These are phyloP conservation scores for Piper longum DNA, from an alignment of 164 flowering plant species.

Conservation along the genomic window DNA sequence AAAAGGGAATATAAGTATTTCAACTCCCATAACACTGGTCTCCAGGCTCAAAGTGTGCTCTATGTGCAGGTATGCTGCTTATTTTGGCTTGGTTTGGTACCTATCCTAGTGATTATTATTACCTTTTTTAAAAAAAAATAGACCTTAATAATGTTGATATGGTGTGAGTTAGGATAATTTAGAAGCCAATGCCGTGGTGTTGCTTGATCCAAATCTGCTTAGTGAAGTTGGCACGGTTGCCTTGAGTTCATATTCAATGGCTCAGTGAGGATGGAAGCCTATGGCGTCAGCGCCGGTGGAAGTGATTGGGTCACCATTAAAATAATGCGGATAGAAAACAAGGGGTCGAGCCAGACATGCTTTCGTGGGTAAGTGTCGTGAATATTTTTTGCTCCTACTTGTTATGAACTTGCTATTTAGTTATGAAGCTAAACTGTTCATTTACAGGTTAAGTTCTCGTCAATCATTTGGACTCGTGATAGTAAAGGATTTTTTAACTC, in stretches of 20 bases:
- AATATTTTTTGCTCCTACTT: too few relatives aligned
- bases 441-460: constrained; percentile 78
- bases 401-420: too few relatives aligned
- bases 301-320: constrained; percentile 96
- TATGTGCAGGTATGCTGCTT: constrained; percentile 61
- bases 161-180: constrained; percentile 53
- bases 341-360: constrained; percentile 46
- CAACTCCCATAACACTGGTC: constrained; percentile 87
- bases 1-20: constrained; percentile 67
- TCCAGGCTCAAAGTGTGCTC: constrained; percentile 86
- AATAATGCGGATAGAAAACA: constrained; percentile 69
- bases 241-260: constrained; percentile 25
- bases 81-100: too few relatives aligned
- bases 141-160: background rate
- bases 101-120: background rate
- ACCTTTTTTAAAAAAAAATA: background rate
- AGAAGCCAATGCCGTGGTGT: constrained; percentile 66
- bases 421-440: background rate
- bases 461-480: constrained; percentile 84
- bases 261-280: constrained; percentile 93
- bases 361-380: constrained; percentile 57
- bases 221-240: constrained; percentile 97
- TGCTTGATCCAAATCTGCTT: constrained; percentile 85
- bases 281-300: constrained; percentile 83
- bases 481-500: constrained; percentile 86